Base-by-base conservation (phyloP, 192 early-diverging fungal species). In the Cladochytrium replicatum region DNA sequence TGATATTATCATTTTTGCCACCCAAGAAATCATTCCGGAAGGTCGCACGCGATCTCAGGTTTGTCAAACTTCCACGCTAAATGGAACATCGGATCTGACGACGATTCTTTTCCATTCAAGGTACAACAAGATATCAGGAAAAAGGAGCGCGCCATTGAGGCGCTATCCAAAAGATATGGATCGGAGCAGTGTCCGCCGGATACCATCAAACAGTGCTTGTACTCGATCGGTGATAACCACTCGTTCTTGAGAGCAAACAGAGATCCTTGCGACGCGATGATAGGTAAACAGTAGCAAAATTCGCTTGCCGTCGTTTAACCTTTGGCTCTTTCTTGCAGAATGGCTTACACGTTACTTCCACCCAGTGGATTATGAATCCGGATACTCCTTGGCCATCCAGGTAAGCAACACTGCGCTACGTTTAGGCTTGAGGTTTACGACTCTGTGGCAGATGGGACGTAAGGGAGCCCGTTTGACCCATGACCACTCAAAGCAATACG, bases 161-260 rank as follows among this genome's bases (percentile, higher is more conserved):
- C 63, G 11, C 67, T 99, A 47, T 84, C 84, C 52, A 70, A 77
- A 32, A 87, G 87, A 32, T 96, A 93, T 50, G 80, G 75, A 71
- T n/a, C n/a, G n/a, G n/a, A n/a, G n/a, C n/a, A 24, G 22, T 68
- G 9, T 27, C 57, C 2, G 49, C 51, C 4, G n/a, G 63, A 69
- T 19, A 29, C 26, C 2, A 86, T 99, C 52, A 67, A 69, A 29
- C 80, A 80, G 45, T 93, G 91, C 53, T 71, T 99, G 15, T 94
- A 99, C 64, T 88, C 85, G 43, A 96, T 99, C 57, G 96, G 96
- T 44, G 96, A 99, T 56, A 97, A 99, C 63, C 87, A 97, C 66
- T n/a, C n/a, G n/a, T n/a, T n/a, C n/a, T n/a, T n/a, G n/a, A 66
- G 64, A 34, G 48, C 56, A 13, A 69, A 58, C 57, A 74, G 93